phyloP scores from a whole-genome alignment of 495 filamentous ascomycete genomes.

The Cryomyces antarcticus region DNA sequence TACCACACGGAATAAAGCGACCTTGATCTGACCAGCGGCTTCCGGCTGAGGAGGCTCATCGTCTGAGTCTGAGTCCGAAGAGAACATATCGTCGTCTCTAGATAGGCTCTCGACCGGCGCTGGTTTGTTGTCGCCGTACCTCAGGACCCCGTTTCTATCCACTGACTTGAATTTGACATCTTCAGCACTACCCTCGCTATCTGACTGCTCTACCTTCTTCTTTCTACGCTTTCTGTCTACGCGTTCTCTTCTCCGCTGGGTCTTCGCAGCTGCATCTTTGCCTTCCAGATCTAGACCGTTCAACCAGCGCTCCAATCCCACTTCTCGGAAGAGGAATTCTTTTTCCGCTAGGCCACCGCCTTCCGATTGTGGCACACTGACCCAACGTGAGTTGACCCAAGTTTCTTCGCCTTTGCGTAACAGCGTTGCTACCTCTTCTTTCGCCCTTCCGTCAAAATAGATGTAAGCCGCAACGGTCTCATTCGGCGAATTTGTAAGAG shows the following conservation, averaged over 20 bases:
- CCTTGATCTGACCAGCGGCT: conserved; percentile 78
- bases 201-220: conserved; percentile 24
- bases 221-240: conserved; percentile 68
- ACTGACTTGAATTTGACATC: conserved; percentile 25
- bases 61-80: conserved; percentile 50
- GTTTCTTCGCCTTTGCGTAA: conserved; percentile 88
- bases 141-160: conserved; percentile 40
- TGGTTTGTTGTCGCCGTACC: conserved; percentile 54
- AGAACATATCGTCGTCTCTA: conserved; percentile 45
- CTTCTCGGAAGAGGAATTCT: conserved; percentile 94
- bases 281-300: conserved; percentile 86
- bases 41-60: conserved; percentile 74
- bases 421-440: conserved; percentile 93
- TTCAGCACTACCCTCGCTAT: conserved; percentile 17
- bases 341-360: conserved; percentile 87
- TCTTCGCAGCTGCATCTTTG: conserved; percentile 51
- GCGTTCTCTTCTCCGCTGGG: conserved; percentile 68
- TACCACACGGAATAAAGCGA: conserved; percentile 85
- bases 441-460: conserved; percentile 87
- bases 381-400: conserved; percentile 97
- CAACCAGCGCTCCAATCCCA: conserved; percentile 86
- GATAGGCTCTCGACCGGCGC: conserved; percentile 54
- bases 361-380: conserved; percentile 76
- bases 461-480: conserved; percentile 98
- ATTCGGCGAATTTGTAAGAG: conserved; percentile 71